Evolutionary conservation across 345 rosid genomes (phyloP), one percentile per base, ranked within the genome.

Genomic region (Capsella bursapastoris): DNA sequence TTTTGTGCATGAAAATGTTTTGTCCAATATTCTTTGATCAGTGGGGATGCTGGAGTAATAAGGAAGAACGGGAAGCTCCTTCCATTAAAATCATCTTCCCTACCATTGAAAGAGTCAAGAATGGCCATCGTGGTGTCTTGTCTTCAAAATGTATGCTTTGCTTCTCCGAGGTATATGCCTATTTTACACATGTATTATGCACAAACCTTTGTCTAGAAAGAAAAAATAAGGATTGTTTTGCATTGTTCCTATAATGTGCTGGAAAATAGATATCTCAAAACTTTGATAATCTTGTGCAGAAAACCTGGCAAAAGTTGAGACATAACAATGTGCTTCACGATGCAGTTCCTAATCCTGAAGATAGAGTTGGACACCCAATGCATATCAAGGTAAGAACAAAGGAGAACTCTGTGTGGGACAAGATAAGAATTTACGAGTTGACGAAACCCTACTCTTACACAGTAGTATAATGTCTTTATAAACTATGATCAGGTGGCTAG

Each of bases 31-130:
- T 63, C 61, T 57, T 22, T 50, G 47, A 59, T 71, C 86, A 91
- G 98, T 94, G 98, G 98, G 96, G 96, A 82, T 78, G 89, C 79
- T 94, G 97, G 98, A 94, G 85, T 81, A 86, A 89, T 58, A 82
- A 86, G 78, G 91, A 91, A 79, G 98, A 91, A 84, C 66, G 80
- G 68, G 85, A 80, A 80, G 82, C 79, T 73, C 98, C 96, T 70
- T 91, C 93, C 56, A 75, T 94, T 37, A 73, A 80, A 79, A 85
- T 91, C 59, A 70, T 89, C 71, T 93, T 89, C 64, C 98, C 97
- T 44, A 91, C 98, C 43, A 89, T 93, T 37, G 89, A 88, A 66
- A 87, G 88, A 75, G 96, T 86, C 72, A 88, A 84, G 82, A 91
- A 68, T 70, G 86, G 91, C 29, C 75, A 79, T 64, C 52, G 71